phyloP scores from a whole-genome alignment of 768 basidiomycete genomes.

The Vishniacozyma victoriae region DNA sequence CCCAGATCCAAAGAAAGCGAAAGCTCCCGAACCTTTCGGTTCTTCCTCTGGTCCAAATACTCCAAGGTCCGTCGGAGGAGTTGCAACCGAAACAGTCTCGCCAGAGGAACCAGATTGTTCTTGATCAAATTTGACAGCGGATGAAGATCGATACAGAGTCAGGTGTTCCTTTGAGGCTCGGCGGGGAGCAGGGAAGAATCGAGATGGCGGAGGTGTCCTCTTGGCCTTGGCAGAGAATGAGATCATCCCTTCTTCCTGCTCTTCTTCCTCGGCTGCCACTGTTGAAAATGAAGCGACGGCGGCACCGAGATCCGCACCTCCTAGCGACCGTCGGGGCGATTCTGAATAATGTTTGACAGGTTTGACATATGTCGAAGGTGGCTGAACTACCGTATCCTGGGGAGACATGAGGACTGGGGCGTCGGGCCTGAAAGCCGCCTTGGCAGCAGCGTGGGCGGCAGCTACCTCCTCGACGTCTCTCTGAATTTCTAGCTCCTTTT shows the following conservation, averaged over 20 bases:
- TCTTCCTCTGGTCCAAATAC: constrained; percentile 4
- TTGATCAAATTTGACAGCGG: constrained; percentile 36
- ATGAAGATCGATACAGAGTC: constrained; percentile 20
- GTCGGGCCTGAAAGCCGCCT: constrained; percentile 15
- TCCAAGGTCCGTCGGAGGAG: constrained; percentile 19
- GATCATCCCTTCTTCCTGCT: constrained; percentile 58
- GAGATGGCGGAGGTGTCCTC: constrained; percentile 21
- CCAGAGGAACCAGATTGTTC: constrained; percentile 38
- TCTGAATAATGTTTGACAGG: constrained; percentile 32
- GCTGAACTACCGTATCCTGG: constrained; percentile 16
- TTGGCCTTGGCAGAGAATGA: constrained; percentile 61
- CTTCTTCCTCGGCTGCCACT: constrained; percentile 48
- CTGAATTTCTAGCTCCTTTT: constrained; percentile 9
- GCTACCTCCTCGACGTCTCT: constrained; percentile 28
- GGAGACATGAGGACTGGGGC: constrained; percentile 21
- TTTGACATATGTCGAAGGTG: constrained; percentile 32
- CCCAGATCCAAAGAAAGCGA: constrained; percentile 40
- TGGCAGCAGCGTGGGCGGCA: constrained; percentile 34
- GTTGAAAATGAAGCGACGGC: not conserved
- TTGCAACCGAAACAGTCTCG: constrained; percentile 25
- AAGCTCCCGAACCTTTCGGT: constrained; percentile 29
- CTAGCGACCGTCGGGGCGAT: constrained; percentile 22
- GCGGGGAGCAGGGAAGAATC: constrained; percentile 29
- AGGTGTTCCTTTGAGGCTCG: constrained; percentile 24
- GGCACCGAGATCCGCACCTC: constrained; percentile 35